Conservation (phyloP, 2,329 filamentous ascomycete genomes). For the Trichoderma sp. region DNA sequence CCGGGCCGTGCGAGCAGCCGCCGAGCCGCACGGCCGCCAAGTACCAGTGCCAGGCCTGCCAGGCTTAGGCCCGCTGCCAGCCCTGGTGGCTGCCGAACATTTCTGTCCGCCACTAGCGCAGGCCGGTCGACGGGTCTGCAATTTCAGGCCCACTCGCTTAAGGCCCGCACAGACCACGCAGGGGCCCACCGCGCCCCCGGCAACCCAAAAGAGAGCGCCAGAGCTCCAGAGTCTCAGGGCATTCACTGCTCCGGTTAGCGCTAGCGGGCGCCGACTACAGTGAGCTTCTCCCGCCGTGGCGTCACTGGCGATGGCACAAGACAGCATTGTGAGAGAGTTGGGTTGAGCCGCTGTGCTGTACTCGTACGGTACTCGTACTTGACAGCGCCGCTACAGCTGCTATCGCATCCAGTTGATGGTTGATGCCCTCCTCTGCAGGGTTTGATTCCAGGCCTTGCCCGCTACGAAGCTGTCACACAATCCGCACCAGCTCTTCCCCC, state of each 20-base stretch:
- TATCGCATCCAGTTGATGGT: neutral
- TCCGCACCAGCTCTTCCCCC: slow-evolving; percentile 14
- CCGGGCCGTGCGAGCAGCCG: neutral
- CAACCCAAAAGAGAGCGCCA: slow-evolving; percentile 15
- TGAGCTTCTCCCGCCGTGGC: slow-evolving; percentile 19
- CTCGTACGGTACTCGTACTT: too few relatives aligned
- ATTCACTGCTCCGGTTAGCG: neutral
- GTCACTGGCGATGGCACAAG: slow-evolving; percentile 5
- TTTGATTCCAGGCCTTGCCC: slow-evolving; percentile 6
- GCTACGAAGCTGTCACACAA: slow-evolving; percentile 10
- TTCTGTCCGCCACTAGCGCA: slow-evolving; percentile 24
- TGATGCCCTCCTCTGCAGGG: neutral
- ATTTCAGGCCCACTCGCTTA: slow-evolving; percentile 33
- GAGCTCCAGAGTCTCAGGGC: slow-evolving; percentile 12
- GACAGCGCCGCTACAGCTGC: neutral
- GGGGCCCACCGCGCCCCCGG: slow-evolving; percentile 13
- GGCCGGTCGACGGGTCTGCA: slow-evolving; percentile 26
- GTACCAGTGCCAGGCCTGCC: neutral
- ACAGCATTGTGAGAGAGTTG: neutral
- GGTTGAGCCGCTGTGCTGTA: neutral
- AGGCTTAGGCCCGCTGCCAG: neutral
- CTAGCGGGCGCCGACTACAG: neutral
- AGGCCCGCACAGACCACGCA: slow-evolving; percentile 25
- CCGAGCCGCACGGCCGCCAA: neutral
- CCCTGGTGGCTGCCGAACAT: slow-evolving; percentile 20